Evolutionary conservation across 139 green algal species (phyloP), one percentile per base, ranked within the genome.

Genomic region (Pseudopediastrum boryanum): DNA sequence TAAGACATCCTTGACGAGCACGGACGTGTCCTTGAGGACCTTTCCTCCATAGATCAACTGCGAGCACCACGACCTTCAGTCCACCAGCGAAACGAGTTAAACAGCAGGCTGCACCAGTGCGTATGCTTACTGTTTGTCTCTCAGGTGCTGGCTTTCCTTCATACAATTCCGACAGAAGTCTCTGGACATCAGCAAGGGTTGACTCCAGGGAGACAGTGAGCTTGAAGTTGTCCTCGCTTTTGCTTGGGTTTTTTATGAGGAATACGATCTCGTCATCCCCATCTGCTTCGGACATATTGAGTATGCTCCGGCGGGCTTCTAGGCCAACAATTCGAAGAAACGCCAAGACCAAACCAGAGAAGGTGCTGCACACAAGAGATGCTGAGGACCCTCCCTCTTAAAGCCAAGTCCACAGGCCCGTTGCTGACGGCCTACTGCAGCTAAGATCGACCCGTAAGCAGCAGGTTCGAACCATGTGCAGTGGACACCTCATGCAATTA

Each of bases 21-120:
- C 4, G 0, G 3, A 58, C 2, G 58, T 29, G 61, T 90, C 78
- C 70, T 89, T 90, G 1, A 94, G 77, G 19, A 94, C 90, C 61
- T 85, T 89, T 33, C 90, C 90, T 2, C 61, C 90, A 64, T 91
- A 92, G 0, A 94, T 91, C 13, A 92, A 65, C 88, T 94, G 89
- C 67, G 61, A 46, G 48, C 39, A 35, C 67, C 39, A 2, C 25
- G 29, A 4, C 12, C n/a, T 42, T 43, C 19, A 29, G 43, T 23
- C 12, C 29, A 43, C 42, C 38, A 61, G 19, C 9, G 2, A 41
- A 13, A 46, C 33, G 48, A 36, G 13, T 48, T 7, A 33, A 19
- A 12, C 25, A 41, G 23, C 58, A n/a, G 9, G 25, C 58, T 27
- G 58, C 25, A 39, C 33, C 58, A 13, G 13, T 9, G 25, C 58